Evolutionary conservation across 441 rosid genomes (phyloP), one percentile per base, ranked within the genome.

Genomic region (Bocquillonia castaneifolia): DNA sequence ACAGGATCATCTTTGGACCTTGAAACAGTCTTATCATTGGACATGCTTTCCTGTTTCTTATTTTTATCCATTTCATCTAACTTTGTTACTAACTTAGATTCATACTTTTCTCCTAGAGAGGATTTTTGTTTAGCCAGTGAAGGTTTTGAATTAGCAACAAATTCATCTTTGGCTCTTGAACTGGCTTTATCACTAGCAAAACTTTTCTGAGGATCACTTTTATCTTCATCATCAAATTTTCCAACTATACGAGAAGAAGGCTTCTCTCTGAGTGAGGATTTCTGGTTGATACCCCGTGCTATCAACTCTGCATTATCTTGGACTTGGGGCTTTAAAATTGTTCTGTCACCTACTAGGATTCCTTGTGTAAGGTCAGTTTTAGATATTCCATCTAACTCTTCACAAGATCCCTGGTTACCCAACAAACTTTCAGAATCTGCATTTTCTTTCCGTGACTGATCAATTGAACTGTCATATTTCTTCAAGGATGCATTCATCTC

Each of bases 231-330:
- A 56, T 23, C 65, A 36, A 54, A 59, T 12, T 59, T 65, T 52
- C 39, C 74, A 64, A 39, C 55, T 28, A 65, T 48, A 48, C 59
- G 53, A 68, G 74, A 65, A 55, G 66, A 23, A 67, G 17, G 52
- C 67, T 72, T 76, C 66, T 69, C 78, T 17, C 57, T 61, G 37
- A 61, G 64, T 29, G 57, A 64, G 56, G 79, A 63, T 60, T 61
- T 59, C 22, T 57, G 59, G 57, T 55, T 76, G 25, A 54, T 71
- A 32, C 65, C 42, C 29, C 51, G 40, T 45, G 18, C 58, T 59
- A 40, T 60, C 22, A 45, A 65, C 55, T 44, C 69, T 44, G 62
- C 52, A 47, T 36, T 66, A 69, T 55, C 86, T 60, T 70, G 57
- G 47, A 34, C 60, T 57, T 40, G 14, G 40, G 52, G 25, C 51